These are phyloP conservation scores for Strobilomyces echinocephalus DNA, from an alignment of 768 basidiomycete genomes.

Conservation along the genomic window DNA sequence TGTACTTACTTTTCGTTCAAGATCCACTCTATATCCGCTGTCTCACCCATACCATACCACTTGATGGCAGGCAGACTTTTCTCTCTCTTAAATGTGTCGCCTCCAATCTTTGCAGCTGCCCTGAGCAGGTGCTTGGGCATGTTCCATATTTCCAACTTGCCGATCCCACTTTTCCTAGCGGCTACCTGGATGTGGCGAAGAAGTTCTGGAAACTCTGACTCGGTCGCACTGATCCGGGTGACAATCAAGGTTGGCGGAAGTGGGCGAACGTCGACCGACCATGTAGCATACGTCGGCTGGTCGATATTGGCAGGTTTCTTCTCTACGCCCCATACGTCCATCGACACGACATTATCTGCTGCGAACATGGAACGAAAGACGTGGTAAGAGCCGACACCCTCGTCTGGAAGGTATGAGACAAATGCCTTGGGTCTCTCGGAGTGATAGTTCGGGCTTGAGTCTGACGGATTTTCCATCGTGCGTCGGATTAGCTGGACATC, in stretches of 20 bases:
- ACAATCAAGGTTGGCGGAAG: conserved; percentile 36
- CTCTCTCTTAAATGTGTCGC: conserved; percentile 29
- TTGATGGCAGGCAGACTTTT: conserved; percentile 43
- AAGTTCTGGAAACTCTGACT: conserved; percentile 32
- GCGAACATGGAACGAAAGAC: conserved; percentile 31
- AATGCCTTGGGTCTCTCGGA: conserved; percentile 15
- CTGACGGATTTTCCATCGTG: conserved; percentile 20
- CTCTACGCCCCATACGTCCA: conserved; percentile 20
- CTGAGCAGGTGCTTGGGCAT: conserved; percentile 32
- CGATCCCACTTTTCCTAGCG: conserved; percentile 33
- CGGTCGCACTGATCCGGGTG: conserved; percentile 36
- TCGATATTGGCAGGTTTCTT: conserved; percentile 2
- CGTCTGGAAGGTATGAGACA: conserved; percentile 40
- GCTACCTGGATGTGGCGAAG: conserved; percentile 32
- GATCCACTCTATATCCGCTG: conserved; percentile 38
- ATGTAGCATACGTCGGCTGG: conserved; percentile 35
- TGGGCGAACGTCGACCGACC: conserved; percentile 39
- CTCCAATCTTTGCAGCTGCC: conserved; percentile 28
- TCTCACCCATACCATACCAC: conserved; percentile 43
- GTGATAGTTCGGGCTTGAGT: conserved; percentile 5
- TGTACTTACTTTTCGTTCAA: conserved; percentile 45
- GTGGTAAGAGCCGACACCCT: conserved; percentile 47
- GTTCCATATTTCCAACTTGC: conserved; percentile 46
- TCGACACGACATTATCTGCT: conserved; percentile 6
- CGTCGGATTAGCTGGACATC: conserved; percentile 38